These are phyloP conservation scores for Ceratobasidium sp. DNA, from an alignment of 1,284 basidiomycete genomes.

Conservation along the genomic window DNA sequence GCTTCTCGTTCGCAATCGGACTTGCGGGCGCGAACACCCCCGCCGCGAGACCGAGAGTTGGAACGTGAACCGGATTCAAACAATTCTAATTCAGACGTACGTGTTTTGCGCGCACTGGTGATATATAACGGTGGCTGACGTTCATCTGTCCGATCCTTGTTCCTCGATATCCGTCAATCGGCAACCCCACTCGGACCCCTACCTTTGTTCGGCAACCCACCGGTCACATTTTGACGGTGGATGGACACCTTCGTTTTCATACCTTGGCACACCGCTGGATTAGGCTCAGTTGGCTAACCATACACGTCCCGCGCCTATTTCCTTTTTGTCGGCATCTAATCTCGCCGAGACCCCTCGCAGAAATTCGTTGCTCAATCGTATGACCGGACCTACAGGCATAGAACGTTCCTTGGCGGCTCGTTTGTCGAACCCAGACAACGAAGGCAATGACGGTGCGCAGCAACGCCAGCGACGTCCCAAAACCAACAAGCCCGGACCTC, in stretches of 20 bases:
- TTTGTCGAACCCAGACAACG: background rate
- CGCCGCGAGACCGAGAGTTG: background rate
- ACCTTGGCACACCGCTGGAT: background rate
- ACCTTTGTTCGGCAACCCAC: background rate
- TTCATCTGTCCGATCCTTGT: constrained; percentile 2
- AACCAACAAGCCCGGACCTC: background rate
- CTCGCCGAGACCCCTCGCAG: constrained; percentile 18
- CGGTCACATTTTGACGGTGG: background rate
- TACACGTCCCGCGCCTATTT: background rate
- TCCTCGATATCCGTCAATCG: constrained; percentile 3
- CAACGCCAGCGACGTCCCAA: constrained; percentile 19
- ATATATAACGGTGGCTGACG: background rate
- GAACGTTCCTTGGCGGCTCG: constrained; percentile 19
- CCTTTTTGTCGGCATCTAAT: constrained; percentile 4
- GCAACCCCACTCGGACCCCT: background rate
- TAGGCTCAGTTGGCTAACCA: constrained; percentile 1
- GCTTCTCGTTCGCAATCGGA: background rate
- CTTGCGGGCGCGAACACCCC: background rate
- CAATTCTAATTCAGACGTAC: constrained; percentile 19
- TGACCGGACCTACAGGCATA: constrained; percentile 23
- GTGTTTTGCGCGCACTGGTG: background rate
- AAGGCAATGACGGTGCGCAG: background rate
- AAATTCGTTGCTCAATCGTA: constrained; percentile 24
- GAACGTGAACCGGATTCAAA: background rate
- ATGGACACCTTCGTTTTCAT: background rate